Evolutionary conservation across 2,329 filamentous ascomycete species (phyloP).

Genomic region (Xylariaceae sp.): DNA sequence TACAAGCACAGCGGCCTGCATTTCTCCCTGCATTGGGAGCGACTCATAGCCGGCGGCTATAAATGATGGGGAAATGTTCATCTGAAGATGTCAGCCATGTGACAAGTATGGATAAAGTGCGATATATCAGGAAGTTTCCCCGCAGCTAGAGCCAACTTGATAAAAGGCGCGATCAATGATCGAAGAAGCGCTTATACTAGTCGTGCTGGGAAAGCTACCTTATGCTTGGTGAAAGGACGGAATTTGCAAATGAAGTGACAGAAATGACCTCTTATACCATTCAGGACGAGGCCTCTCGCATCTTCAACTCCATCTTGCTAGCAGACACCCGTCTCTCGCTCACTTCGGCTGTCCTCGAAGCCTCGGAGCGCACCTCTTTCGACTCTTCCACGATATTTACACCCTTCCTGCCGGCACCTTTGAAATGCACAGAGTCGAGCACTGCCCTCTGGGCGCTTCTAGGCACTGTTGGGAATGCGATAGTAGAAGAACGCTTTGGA

Average conservation of each 20-base stretch:
- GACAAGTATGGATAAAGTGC: constrained; percentile 3
- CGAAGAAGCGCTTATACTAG: not conserved
- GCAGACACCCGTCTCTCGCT: constrained; percentile 24
- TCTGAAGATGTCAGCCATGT: no score
- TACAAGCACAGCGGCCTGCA: no score
- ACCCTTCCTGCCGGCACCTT: constrained; percentile 27
- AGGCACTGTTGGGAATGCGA: constrained; percentile 27
- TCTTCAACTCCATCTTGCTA: constrained; percentile 24
- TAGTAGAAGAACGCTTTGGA: constrained; percentile 20
- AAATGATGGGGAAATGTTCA: not conserved
- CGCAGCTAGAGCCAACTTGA: no score
- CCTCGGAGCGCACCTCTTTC: constrained; percentile 24
- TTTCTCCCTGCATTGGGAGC: not conserved
- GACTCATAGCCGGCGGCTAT: constrained; percentile 11
- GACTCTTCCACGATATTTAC: constrained; percentile 17
- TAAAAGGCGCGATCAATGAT: no score
- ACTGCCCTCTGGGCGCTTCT: constrained; percentile 29
- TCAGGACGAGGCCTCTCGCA: constrained; percentile 28
- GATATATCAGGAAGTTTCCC: not conserved
- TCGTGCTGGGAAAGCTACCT: no score
- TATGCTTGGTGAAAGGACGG: not conserved
- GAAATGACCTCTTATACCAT: constrained; percentile 23
- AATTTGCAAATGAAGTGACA: no score
- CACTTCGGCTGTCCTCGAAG: constrained; percentile 19
- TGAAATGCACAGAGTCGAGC: constrained; percentile 30